These are phyloP conservation scores for Scheffersomyces coipomensis DNA, from an alignment of 805 yeast species.

Conservation along the genomic window DNA sequence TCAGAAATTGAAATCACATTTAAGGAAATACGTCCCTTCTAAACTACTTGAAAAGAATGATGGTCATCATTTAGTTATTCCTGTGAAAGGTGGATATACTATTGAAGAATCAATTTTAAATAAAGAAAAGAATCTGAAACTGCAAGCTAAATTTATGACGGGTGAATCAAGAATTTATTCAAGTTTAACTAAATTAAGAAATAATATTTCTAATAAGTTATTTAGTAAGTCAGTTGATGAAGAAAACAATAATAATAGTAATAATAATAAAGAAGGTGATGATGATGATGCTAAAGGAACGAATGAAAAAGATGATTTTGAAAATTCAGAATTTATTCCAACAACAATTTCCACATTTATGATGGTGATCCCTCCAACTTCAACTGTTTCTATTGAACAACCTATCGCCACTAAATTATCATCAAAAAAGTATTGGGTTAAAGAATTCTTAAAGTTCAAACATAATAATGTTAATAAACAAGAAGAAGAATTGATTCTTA, in stretches of 20 bases:
- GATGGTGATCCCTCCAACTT: no score
- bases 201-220: background rate
- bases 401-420: conserved; percentile 4
- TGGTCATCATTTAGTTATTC: conserved; percentile 4
- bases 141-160: background rate
- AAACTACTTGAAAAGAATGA: conserved; percentile 2
- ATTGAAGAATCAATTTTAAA: background rate
- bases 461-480: conserved; percentile 4
- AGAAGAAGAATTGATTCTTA: background rate
- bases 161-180: background rate
- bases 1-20: conserved; percentile 4
- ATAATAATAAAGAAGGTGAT: background rate
- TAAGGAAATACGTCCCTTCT: conserved; percentile 6
- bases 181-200: background rate
- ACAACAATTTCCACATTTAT: no score
- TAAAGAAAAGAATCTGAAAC: background rate
- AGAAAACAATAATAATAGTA: background rate
- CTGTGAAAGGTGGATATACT: background rate
- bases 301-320: background rate
- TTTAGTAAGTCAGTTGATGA: background rate
- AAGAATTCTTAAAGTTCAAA: conserved; percentile 19
- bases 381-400: no score
- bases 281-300: background rate
- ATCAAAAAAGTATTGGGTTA: conserved; percentile 21
- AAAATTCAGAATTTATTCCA: background rate